Evolutionary conservation across 2,329 filamentous ascomycete species (phyloP).

Genomic region (Paecilomyces sp.): DNA sequence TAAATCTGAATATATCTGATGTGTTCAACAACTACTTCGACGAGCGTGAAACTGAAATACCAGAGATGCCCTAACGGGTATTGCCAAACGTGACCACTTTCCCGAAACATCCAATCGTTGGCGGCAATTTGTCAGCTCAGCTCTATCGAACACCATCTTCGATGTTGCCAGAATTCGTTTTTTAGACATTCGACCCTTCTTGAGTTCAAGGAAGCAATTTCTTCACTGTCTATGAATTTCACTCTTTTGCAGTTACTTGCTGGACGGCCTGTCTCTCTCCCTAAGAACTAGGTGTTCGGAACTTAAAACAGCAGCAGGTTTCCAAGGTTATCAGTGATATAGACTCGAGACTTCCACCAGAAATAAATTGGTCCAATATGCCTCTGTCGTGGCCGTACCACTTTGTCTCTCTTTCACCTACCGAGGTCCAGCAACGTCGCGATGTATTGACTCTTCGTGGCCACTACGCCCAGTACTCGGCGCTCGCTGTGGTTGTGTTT

Average conservation of each 20-base stretch:
- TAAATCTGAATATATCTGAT: no score
- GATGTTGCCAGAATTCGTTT: not conserved
- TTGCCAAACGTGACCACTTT: not conserved
- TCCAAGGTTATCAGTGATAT: not conserved
- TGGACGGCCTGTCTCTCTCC: not conserved
- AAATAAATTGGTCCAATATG: constrained; percentile 1
- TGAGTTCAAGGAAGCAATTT: not conserved
- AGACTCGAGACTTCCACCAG: not conserved
- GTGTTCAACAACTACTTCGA: no score
- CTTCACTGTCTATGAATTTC: not conserved
- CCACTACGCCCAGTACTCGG: constrained; percentile 49
- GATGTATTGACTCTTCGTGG: constrained; percentile 49
- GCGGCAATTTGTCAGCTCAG: not conserved
- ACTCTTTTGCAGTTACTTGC: not conserved
- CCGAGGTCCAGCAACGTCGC: constrained; percentile 45
- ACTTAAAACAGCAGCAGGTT: not conserved
- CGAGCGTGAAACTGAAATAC: no score
- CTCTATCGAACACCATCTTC: not conserved
- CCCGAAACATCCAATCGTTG: not conserved
- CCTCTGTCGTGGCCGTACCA: constrained; percentile 39
- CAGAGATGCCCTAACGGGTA: not conserved
- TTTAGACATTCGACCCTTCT: not conserved
- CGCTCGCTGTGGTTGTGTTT: constrained; percentile 38
- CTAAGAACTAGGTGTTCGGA: not conserved
- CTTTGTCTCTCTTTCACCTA: constrained; percentile 44